Evolutionary conservation across 495 filamentous ascomycete genomes (phyloP).

Genomic region (Tuber borchii): DNA sequence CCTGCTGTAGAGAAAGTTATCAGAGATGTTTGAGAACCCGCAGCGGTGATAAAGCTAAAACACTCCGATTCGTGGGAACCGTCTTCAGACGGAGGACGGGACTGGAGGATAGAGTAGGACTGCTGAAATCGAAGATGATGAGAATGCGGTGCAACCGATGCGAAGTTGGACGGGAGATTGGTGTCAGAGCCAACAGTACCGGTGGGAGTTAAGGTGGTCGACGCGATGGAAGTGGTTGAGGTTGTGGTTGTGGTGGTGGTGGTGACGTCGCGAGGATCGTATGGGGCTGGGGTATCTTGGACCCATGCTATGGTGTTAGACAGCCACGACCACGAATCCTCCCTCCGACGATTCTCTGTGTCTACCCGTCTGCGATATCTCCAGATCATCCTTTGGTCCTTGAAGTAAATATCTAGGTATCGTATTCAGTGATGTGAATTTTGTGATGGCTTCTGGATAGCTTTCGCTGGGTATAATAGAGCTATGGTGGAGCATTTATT

Average conservation of each 20-base stretch:
- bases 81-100: conserved; percentile 2
- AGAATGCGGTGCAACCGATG: not conserved
- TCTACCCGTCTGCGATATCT: not conserved
- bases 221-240: conserved; percentile 9
- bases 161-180: not conserved
- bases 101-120: conserved; percentile 10
- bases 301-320: conserved; percentile 4
- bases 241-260: conserved; percentile 10
- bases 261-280: conserved; percentile 15
- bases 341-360: not conserved
- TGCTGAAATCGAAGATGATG: not conserved
- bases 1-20: conserved; percentile 4
- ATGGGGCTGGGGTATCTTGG: not conserved
- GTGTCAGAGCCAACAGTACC: conserved; percentile 11
- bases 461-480: not conserved
- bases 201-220: conserved; percentile 7
- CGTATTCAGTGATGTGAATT: not conserved
- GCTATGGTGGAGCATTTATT: conserved; percentile 1
- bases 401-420: conserved; percentile 5
- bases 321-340: not conserved
- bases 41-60: not conserved
- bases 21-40: not conserved
- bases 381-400: not conserved
- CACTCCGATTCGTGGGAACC: conserved; percentile 5
- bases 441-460: not conserved